Evolutionary conservation across 2,329 filamentous ascomycete genomes (phyloP), one percentile per base, ranked within the genome.

Genomic region (Calonectria leucothoes): DNA sequence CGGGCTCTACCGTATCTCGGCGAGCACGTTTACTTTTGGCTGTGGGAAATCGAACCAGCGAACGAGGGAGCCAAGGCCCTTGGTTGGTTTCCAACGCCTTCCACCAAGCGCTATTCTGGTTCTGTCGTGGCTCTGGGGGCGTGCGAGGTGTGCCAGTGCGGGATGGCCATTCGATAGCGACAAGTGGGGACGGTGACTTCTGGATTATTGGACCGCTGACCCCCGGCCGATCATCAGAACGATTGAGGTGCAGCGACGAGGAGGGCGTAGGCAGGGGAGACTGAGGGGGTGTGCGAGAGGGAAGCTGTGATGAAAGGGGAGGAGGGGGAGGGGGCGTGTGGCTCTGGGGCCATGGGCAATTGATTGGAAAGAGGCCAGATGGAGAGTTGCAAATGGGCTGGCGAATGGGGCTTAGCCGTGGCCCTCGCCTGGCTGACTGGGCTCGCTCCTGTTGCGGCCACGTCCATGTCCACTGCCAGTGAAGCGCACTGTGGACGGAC

Each of bases 61-160:
- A 74, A 51, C 51, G 66, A 69, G 74, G 72, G 76, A 78, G 79
- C 78, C 76, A 79, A 77, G 72, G 75, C 71, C 71, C 70, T 65
- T 78, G 72, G 76, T 51, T 71, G 52, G 76, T 77, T 80, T 80
- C 79, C 73, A 80, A 81, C 79, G 77, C 76, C 79, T 78, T 80
- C 79, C 74, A 80, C 77, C 77, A 78, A 66, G 75, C 75, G 73
- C 75, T 73, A 72, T 69, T 55, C 69, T 75, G 61, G 49, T 49
- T 72, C 59, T 66, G 42, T 71, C 66, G 73, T 45, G 63, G 48
- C 57, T 68, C 72, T 51, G 69, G 73, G 75, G 69, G 42, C 4
- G 39, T 45, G 39, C 20, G 20, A 45, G 39, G 70, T 72, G 70
- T 51, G 61, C 39, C 68, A 51, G 51, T 33, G 59, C 57, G 67